These are phyloP conservation scores for Blastobotrys buckinghamii DNA, from an alignment of 1,139 yeast genomes.

Conservation along the genomic window DNA sequence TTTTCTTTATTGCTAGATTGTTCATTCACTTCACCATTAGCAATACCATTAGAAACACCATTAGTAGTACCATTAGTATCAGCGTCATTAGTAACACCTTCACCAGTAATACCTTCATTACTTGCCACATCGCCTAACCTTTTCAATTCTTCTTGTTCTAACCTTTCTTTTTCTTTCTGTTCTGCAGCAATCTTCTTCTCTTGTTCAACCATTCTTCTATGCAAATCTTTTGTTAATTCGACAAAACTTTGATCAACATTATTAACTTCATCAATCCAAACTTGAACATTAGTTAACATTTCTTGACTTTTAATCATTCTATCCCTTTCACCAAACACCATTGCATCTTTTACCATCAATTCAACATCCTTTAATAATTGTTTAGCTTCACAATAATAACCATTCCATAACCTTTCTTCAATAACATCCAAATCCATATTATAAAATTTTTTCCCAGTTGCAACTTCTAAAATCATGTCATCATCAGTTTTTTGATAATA, in stretches of 20 bases:
- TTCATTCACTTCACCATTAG: background rate
- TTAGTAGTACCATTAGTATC: background rate
- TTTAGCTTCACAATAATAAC: conserved; percentile 86
- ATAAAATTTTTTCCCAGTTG: conserved; percentile 64
- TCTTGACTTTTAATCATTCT: conserved; percentile 84
- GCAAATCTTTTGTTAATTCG: conserved; percentile 69
- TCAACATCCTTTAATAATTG: conserved; percentile 82
- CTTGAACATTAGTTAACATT: conserved; percentile 94
- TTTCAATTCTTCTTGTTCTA: background rate
- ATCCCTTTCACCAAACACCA: conserved; percentile 74
- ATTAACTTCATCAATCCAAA: conserved; percentile 86
- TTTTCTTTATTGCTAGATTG: background rate
- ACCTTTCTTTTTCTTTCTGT: conserved; percentile 6
- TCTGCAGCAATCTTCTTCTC: conserved; percentile 26
- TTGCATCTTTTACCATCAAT: conserved; percentile 75
- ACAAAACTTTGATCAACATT: conserved; percentile 57
- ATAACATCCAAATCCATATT: conserved; percentile 93
- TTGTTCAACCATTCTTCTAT: conserved; percentile 33
- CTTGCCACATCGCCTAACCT: background rate
- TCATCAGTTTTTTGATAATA: conserved; percentile 55
- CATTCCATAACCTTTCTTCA: conserved; percentile 96
- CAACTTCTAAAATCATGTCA: conserved; percentile 72
- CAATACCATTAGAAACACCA: background rate
- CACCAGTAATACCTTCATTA: background rate
- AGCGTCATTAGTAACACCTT: background rate